phyloP scores from a whole-genome alignment of 202 grass and related monocot genomes.

The Alloteropsis angusta region DNA sequence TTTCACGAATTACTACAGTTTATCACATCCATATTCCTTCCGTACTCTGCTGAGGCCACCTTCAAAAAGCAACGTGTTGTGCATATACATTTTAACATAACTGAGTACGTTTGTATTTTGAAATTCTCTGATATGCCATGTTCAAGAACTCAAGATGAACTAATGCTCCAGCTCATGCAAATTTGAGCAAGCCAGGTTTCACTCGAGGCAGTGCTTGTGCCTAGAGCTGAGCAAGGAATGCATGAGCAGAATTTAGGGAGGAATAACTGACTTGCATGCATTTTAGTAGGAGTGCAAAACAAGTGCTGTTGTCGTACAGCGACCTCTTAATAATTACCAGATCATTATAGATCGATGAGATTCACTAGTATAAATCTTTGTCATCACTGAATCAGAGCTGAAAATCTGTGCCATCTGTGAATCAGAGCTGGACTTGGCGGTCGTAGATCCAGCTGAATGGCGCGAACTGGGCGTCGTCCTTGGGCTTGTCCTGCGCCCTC shows the following conservation, averaged over 20 bases:
- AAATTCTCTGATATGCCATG: too few relatives aligned
- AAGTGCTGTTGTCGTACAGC: not conserved
- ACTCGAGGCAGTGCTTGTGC: too few relatives aligned
- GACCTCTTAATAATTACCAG: not conserved
- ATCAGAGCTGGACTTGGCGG: constrained; percentile 42
- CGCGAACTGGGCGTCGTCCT: not conserved
- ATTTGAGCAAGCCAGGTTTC: too few relatives aligned
- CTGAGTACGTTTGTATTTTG: not conserved
- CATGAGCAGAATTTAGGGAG: not conserved
- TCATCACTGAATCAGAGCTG: constrained; percentile 25
- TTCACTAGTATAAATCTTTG: not conserved
- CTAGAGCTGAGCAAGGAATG: not conserved
- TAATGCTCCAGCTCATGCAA: too few relatives aligned
- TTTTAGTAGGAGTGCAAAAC: not conserved
- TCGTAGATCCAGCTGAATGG: constrained; percentile 56
- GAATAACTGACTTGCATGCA: not conserved
- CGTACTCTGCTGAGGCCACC: not conserved
- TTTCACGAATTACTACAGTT: not conserved
- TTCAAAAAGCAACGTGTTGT: not conserved
- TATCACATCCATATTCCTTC: not conserved
- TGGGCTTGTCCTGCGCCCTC: constrained; percentile 31
- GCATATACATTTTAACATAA: not conserved
- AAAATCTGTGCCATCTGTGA: not conserved
- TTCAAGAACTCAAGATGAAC: too few relatives aligned
- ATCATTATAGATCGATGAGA: not conserved